Evolutionary conservation across 2,329 filamentous ascomycete genomes (phyloP).

Genomic region (Aspergillus tubingensis): DNA sequence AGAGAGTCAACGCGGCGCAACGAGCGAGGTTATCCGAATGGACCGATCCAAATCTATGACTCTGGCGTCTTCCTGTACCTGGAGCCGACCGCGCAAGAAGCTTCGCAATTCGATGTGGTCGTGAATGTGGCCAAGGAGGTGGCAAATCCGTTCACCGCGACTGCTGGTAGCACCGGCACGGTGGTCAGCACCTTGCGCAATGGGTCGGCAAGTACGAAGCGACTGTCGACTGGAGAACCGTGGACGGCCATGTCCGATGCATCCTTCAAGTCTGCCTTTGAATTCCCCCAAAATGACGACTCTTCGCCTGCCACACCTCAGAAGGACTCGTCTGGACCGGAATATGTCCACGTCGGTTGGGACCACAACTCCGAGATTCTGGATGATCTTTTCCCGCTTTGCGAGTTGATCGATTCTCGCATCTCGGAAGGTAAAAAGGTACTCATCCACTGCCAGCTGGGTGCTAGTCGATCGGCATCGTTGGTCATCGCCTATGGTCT

Average conservation of each 20-base stretch:
- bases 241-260: slow-evolving; percentile 48
- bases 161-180: slow-evolving; percentile 36
- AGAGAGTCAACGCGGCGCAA: slow-evolving; percentile 63
- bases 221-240: slow-evolving; percentile 42
- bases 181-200: slow-evolving; percentile 53
- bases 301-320: slow-evolving; percentile 35
- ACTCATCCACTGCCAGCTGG: slow-evolving; percentile 65
- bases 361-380: slow-evolving; percentile 70
- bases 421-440: slow-evolving; percentile 61
- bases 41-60: slow-evolving; percentile 65
- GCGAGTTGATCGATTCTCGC: slow-evolving; percentile 63
- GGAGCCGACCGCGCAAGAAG: slow-evolving; percentile 63
- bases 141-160: slow-evolving; percentile 56
- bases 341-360: slow-evolving; percentile 67
- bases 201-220: slow-evolving; percentile 39
- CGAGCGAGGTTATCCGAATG: slow-evolving; percentile 64
- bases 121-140: slow-evolving; percentile 68
- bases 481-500: slow-evolving; percentile 66
- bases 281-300: slow-evolving; percentile 37
- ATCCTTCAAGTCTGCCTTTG: slow-evolving; percentile 54
- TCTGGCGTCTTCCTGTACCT: slow-evolving; percentile 63
- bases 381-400: slow-evolving; percentile 61
- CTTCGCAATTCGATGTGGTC: slow-evolving; percentile 62
- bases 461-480: slow-evolving; percentile 66
- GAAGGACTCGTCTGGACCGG: slow-evolving; percentile 48